Conservation (phyloP, 805 yeast species). For the Candida montana region DNA sequence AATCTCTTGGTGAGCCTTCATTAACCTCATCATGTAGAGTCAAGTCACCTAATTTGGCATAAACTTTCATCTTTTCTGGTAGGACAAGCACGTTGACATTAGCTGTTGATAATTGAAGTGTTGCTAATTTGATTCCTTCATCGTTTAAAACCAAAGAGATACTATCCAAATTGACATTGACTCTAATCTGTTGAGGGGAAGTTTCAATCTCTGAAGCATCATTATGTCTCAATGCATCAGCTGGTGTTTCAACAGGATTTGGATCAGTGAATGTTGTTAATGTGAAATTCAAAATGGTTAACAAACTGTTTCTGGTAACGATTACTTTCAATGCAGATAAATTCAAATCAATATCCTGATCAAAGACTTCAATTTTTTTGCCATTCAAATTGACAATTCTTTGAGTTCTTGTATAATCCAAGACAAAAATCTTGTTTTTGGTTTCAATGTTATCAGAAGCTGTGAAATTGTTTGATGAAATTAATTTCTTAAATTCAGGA, state of each 20-base stretch:
- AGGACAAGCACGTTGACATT: slow-evolving; percentile 56
- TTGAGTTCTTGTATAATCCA: slow-evolving; percentile 54
- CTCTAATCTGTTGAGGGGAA: slow-evolving; percentile 71
- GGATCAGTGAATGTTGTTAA: slow-evolving; percentile 88
- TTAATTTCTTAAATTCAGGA: slow-evolving; percentile 58
- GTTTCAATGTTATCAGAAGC: slow-evolving; percentile 32
- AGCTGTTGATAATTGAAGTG: slow-evolving; percentile 71
- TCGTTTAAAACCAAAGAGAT: slow-evolving; percentile 74
- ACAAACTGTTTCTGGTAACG: slow-evolving; percentile 68
- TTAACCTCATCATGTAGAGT: slow-evolving; percentile 72
- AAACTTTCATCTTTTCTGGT: slow-evolving; percentile 73
- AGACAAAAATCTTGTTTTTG: slow-evolving; percentile 48
- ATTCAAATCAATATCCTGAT: slow-evolving; percentile 66
- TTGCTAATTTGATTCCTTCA: slow-evolving; percentile 76
- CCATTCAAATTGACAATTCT: slow-evolving; percentile 52
- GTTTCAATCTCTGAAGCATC: slow-evolving; percentile 48
- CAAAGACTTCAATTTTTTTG: slow-evolving; percentile 60
- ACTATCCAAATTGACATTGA: slow-evolving; percentile 64
- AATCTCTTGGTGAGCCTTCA: slow-evolving; percentile 53
- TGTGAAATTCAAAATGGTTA: slow-evolving; percentile 74
- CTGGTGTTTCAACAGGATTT: slow-evolving; percentile 58
- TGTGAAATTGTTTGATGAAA: slow-evolving; percentile 54
- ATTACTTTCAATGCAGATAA: slow-evolving; percentile 77
- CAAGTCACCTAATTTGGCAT: slow-evolving; percentile 71
- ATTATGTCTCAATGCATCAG: slow-evolving; percentile 67